A percentile compares a stretch with the other conserved stretches of the same genome.
These are phyloP conservation scores for Candida palmyrensis DNA, from an alignment of 805 yeast species.

Conservation along the genomic window DNA sequence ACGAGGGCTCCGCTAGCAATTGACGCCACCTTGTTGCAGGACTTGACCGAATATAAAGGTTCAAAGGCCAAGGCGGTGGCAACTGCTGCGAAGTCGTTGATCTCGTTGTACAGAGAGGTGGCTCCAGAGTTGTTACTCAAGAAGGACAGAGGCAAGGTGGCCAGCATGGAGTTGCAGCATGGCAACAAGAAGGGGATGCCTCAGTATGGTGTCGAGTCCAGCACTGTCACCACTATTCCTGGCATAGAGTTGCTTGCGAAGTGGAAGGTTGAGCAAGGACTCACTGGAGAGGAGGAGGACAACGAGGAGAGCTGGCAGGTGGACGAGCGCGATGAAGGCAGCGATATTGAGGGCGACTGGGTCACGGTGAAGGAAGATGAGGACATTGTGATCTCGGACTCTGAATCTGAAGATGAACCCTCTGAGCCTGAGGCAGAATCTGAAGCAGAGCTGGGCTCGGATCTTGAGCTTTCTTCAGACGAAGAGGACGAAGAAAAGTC, in stretches of 20 bases:
- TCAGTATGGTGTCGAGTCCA: conserved; percentile 70
- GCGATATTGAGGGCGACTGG: conserved; percentile 89
- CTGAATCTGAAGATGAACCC: conserved; percentile 40
- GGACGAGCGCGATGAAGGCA: conserved; percentile 45
- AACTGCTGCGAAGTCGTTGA: conserved; percentile 88
- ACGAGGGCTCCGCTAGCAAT: conserved; percentile 94
- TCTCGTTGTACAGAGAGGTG: conserved; percentile 83
- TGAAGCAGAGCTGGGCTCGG: conserved; percentile 25
- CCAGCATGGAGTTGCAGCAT: conserved; percentile 73
- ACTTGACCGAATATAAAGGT: conserved; percentile 83
- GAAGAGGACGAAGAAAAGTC: conserved; percentile 24
- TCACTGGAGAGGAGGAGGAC: conserved; percentile 45
- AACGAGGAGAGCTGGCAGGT: conserved; percentile 59
- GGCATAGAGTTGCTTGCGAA: conserved; percentile 87
- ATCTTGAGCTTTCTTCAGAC: conserved; percentile 20
- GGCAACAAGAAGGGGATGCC: conserved; percentile 22
- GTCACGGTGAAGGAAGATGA: conserved; percentile 78
- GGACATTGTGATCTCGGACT: conserved; percentile 54
- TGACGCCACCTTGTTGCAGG: conserved; percentile 82
- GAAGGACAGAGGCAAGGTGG: conserved; percentile 91
- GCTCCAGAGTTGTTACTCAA: conserved; percentile 93
- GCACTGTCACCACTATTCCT: conserved; percentile 67
- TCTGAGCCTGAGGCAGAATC: conserved; percentile 34
- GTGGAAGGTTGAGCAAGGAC: conserved; percentile 68
- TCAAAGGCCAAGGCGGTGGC: conserved; percentile 91